Base-by-base conservation (phyloP, 129 eudicot species). In the Tagetes patula region DNA sequence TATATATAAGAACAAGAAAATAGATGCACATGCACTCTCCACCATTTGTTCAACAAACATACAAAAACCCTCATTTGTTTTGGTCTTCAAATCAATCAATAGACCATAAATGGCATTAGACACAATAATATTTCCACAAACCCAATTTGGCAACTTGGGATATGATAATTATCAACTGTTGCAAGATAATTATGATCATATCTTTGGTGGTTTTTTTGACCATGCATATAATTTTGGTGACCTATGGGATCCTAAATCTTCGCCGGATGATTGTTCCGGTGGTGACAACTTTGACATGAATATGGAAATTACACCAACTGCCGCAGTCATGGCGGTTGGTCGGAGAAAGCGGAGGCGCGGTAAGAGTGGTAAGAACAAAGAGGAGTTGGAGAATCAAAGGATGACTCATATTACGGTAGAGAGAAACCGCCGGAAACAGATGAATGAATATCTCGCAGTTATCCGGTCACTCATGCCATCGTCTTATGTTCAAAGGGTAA, bases 341-440 rank as follows among this genome's bases (percentile, higher is more conserved):
- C 53, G 85, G 70, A 82, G 86, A 33, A 87, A 84, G 77, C 77
- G 88, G 67, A 69, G 85, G 41, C 77, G 91, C 13, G 68, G 75
- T 11, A 85, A 53, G 67, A 72, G 73, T 34, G 49, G 82, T 8
- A 91, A 91, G 80, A 91, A 91, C 74, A 79, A 83, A 68, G 92
- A 88, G 54, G 96, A 91, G 37, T n/a, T 91, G 79, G 97, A 91
- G 83, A 86, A 74, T 62, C 97, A 91, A 69, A 83, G 97, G 75
- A 88, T 86, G 90, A 91, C 97, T 68, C 97, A 91, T 75, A 91
- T 91, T 40, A 84, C 90, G 4, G 97, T 91, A 3, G 97, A 91
- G 73, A 77, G 97, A 12, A 91, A 91, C 64, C 92, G 97, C 6
- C 78, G 97, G 47, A 91, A 85, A 70, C 97, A 88, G 72, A 91